phyloP scores from a whole-genome alignment of 768 basidiomycete species.

The Amanita muscaria region DNA sequence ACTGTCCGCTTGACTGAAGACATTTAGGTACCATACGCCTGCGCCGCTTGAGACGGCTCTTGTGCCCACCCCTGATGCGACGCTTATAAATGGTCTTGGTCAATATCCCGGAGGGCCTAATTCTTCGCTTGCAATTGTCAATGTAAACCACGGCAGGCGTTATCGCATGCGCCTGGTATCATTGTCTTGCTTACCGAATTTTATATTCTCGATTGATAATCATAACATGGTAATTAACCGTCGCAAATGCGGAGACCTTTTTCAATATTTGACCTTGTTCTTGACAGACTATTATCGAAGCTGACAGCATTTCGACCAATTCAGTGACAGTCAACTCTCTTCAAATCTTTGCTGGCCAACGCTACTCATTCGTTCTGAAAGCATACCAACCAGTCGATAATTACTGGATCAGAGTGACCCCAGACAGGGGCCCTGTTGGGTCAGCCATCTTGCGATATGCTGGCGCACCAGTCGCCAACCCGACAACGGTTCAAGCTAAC shows the following conservation, averaged over 20 bases:
- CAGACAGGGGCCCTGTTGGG: constrained; percentile 19
- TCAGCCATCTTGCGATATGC: constrained; percentile 46
- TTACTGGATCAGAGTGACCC: constrained; percentile 36
- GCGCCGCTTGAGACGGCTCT: constrained; percentile 15
- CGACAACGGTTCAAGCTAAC: constrained; percentile 16
- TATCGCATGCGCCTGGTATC: constrained; percentile 49
- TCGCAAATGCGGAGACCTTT: neutral
- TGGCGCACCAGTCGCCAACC: constrained; percentile 31
- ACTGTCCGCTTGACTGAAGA: too few species aligned
- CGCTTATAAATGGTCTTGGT: constrained; percentile 46
- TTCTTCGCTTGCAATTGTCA: constrained; percentile 33
- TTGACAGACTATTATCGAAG: constrained; percentile 29
- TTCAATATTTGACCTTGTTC: too few species aligned
- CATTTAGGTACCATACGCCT: constrained; percentile 25
- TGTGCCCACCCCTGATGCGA: constrained; percentile 25
- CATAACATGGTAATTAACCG: constrained; percentile 27
- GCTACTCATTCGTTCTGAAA: constrained; percentile 36
- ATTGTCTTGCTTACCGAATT: constrained; percentile 41
- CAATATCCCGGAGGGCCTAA: constrained; percentile 34
- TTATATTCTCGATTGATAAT: constrained; percentile 34
- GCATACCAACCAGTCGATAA: constrained; percentile 29
- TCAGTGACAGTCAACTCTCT: constrained; percentile 31
- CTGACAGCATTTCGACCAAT: constrained; percentile 24
- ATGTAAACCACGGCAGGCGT: constrained; percentile 29
- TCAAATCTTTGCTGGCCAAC: constrained; percentile 35